Base-by-base conservation (phyloP, 2,329 filamentous ascomycete species). In the Fusarium tjaetaba region DNA sequence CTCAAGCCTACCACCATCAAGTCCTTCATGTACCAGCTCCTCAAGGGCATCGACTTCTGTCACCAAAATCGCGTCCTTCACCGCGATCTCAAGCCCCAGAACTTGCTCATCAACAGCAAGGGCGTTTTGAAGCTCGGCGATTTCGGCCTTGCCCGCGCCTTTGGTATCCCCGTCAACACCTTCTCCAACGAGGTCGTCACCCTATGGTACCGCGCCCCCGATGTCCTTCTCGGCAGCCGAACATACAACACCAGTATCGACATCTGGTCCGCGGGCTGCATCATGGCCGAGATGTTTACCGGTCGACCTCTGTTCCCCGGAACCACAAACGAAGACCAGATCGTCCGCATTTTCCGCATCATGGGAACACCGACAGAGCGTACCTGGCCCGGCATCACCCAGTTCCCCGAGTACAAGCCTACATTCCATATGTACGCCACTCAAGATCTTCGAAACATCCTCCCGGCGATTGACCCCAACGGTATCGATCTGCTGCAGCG, bases 201-300 rank as follows among this genome's bases (percentile, higher is more conserved):
- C 1, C 88, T 98, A 24, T 98, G 96, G 96, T 99, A 99, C 82
- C 93, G 96, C 48, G 96, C 96, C 2, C 96, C 96, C 1, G 96
- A 99, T 79, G 96, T 99, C 52, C 89, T 99, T 58, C 89, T 99
- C 51, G 96, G 96, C 59, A 96, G 93, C 78, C 88, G 96, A 74
- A 98, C 96, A 28, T 99, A 99, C 86, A 99, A 97, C 84, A 99
- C 96, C n/a, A 97, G 94, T 84, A 98, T 99, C 82, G 96, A 99
- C 80, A 98, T 99, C 81, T 99, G 96, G 96, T 97, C 94, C 11
- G 96, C 96, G 11, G 96, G 96, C 64, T 99, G 96, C 83, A 99
- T 99, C 86, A 98, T 99, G 96, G 96, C 96, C 15, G 96, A 99
- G 84, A 98, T 99, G 95, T 98, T 97, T 83, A 98, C 96, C 0